These are phyloP conservation scores for Anethum foeniculum DNA, from an alignment of 140 eudicot genomes.

Conservation along the genomic window DNA sequence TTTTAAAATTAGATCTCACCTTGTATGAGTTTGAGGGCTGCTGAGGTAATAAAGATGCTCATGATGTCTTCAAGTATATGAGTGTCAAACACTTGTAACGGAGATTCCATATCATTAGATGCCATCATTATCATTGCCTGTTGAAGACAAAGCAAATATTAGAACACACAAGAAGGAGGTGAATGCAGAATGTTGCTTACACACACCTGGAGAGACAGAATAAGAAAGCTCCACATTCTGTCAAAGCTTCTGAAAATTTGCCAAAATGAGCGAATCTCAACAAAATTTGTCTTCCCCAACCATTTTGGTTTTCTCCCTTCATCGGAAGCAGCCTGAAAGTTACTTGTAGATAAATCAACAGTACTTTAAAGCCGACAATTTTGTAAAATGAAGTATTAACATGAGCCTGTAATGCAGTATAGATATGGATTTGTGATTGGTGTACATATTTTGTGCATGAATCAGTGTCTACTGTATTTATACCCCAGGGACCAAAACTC, in stretches of 20 bases:
- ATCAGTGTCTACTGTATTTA: neutral
- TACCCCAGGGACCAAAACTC: neutral
- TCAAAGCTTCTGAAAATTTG: slow-evolving; percentile 96
- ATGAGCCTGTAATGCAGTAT: neutral
- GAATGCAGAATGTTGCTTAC: slow-evolving; percentile 5
- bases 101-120: slow-evolving; percentile 71
- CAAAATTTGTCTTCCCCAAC: slow-evolving; percentile 97
- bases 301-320: slow-evolving; percentile 49
- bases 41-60: slow-evolving; percentile 97
- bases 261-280: slow-evolving; percentile 86
- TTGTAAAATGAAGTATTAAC: neutral
- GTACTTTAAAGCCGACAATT: neutral
- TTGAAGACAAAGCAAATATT: slow-evolving; percentile 5
- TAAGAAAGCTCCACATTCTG: slow-evolving; percentile 92
- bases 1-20: slow-evolving; percentile 33
- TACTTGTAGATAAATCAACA: slow-evolving; percentile 22
- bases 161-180: neutral
- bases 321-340: slow-evolving; percentile 31
- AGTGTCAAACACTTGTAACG: slow-evolving; percentile 71
- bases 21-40: slow-evolving; percentile 77
- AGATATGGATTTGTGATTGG: neutral
- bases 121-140: slow-evolving; percentile 98
- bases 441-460: slow-evolving; percentile 1
- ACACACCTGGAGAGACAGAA: slow-evolving; percentile 87
- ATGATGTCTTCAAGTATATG: slow-evolving; percentile 72